Conservation (phyloP, 257 asterid genomes). For the Rhazya stricta region DNA sequence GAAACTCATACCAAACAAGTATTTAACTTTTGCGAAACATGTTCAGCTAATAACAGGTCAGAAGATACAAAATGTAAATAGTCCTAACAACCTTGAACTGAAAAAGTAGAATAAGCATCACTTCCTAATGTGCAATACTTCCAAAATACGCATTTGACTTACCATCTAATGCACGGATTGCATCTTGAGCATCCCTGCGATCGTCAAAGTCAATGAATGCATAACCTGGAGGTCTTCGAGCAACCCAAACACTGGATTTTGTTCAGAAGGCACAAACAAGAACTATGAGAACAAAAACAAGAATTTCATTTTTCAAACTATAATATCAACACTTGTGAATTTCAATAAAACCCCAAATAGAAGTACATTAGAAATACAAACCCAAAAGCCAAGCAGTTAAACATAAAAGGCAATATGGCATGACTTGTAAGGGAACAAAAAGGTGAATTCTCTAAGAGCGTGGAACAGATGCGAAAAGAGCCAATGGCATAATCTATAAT, state of each 20-base stretch:
- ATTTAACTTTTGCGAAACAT: neutral
- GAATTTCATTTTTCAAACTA: neutral
- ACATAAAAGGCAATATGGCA: neutral
- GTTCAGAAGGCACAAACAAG: neutral
- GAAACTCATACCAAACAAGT: neutral
- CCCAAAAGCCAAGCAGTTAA: neutral
- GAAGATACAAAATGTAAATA: neutral
- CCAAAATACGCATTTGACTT: neutral
- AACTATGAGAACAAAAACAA: neutral
- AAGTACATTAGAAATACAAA: neutral
- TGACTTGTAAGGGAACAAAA: neutral
- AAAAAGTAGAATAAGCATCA: neutral
- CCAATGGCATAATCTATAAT: neutral
- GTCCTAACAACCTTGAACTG: neutral
- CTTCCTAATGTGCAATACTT: neutral
- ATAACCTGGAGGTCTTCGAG: conserved; percentile 67
- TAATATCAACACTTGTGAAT: neutral
- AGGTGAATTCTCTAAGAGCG: neutral
- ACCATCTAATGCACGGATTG: conserved; percentile 54
- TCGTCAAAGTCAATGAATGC: conserved; percentile 60
- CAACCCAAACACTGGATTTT: conserved; percentile 57
- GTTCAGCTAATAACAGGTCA: neutral
- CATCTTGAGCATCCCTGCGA: conserved; percentile 53
- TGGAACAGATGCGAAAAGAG: neutral
- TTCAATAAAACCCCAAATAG: neutral